Percentiles rank a stretch among this genome's conserved stretches.
Evolutionary conservation across 1,139 yeast genomes (phyloP).

Genomic region (Pneumocystis wakefieldiae): DNA sequence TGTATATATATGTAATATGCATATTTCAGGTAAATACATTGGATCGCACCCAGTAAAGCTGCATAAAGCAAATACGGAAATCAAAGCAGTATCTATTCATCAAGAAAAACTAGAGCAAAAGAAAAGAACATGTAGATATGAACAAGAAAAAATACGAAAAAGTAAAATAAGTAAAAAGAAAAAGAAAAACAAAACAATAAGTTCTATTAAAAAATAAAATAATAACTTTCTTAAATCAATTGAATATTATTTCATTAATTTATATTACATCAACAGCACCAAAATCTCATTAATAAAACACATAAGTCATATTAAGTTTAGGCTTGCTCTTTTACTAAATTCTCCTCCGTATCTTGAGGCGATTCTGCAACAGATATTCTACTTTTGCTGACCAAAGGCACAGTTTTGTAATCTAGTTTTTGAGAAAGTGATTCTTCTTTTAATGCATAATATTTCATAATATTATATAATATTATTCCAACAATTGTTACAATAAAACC

Average conservation of each 20-base stretch:
- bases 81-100: constrained; percentile 9
- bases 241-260: constrained; percentile 1
- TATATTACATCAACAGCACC: background rate
- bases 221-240: constrained; percentile 3
- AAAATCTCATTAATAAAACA: background rate
- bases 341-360: background rate
- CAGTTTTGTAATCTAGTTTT: background rate
- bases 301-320: background rate
- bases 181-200: constrained; percentile 6
- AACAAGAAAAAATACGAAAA: background rate
- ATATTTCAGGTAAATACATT: constrained; percentile 41
- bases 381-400: background rate
- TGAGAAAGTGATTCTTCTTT: constrained; percentile 4
- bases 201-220: constrained; percentile 3
- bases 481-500: constrained; percentile 64
- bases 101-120: constrained; percentile 1
- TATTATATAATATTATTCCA: constrained; percentile 71
- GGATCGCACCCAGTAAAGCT: constrained; percentile 62
- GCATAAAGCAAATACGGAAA: constrained; percentile 35
- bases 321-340: background rate
- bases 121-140: constrained; percentile 1
- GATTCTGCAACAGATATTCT: constrained; percentile 2
- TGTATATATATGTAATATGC: background rate
- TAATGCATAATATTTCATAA: constrained; percentile 15
- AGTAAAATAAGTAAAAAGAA: constrained; percentile 5